Conservation (phyloP, 352 stramenopile species). For the Phytophthora multivora region DNA sequence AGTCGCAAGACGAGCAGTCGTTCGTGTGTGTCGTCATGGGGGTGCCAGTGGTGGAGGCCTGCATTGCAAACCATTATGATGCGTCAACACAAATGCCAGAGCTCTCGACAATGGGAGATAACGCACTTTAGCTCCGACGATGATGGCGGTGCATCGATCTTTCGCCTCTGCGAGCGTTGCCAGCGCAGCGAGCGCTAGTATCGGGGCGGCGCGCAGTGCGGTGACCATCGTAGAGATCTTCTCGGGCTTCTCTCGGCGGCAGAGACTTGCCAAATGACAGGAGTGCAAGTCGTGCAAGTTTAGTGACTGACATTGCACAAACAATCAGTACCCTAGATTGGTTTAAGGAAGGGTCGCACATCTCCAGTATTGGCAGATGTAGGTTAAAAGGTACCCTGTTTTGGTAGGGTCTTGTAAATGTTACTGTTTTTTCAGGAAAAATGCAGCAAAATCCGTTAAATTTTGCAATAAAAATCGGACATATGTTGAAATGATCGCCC, state of each 20-base stretch:
- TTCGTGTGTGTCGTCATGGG: constrained; percentile 87
- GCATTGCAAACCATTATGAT: constrained; percentile 1
- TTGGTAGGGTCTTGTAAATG: background rate
- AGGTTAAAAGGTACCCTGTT: background rate
- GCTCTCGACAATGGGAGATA: background rate
- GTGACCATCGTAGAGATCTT: constrained; percentile 11
- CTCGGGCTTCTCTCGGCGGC: background rate
- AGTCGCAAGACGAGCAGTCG: constrained; percentile 85
- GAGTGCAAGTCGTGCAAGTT: too few species aligned
- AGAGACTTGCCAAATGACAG: constrained; percentile 3
- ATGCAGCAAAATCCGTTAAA: background rate
- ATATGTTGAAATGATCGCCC: constrained; percentile 8
- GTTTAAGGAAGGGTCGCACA: background rate
- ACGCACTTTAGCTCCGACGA: constrained; percentile 74
- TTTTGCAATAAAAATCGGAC: background rate
- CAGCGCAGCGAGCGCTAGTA: constrained; percentile 29
- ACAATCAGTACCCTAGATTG: background rate
- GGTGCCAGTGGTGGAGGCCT: constrained; percentile 65
- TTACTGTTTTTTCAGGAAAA: background rate
- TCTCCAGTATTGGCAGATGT: background rate
- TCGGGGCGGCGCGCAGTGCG: background rate
- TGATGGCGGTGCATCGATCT: constrained; percentile 80
- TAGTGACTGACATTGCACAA: background rate
- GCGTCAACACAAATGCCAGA: constrained; percentile 6
- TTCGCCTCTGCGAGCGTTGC: constrained; percentile 28